Evolutionary conservation across 495 filamentous ascomycete species (phyloP), one percentile per base, ranked within the genome.

Genomic region (Letharia columbiana): DNA sequence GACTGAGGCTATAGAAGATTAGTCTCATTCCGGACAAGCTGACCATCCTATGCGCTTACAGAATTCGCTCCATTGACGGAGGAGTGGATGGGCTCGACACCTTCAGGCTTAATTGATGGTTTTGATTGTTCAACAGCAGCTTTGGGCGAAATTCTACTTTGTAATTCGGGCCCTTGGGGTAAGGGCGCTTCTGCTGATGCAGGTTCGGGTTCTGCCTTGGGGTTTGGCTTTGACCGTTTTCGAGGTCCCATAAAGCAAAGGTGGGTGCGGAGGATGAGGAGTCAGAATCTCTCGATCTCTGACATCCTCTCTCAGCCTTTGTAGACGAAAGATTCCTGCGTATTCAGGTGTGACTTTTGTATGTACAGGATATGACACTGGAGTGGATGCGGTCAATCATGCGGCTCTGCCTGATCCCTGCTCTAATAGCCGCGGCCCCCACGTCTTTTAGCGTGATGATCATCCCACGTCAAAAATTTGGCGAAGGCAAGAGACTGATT

Each of bases 191-290:
- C 60, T 74, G 71, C 44, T 74, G 73, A 61, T 31, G 15, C 40
- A n/a, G 45, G 18, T 72, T 77, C 77, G 69, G 63, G 75, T 70
- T 73, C 78, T 68, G 76, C 76, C 66, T 72, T 67, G 40, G 83
- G 81, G 69, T 83, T 86, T 67, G 79, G 82, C 77, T 84, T 87
- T 68, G 81, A 78, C 74, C 83, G 82, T 77, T 88, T 89, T 70
- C 86, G 82, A 74, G 85, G 80, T 72, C 80, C 82, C 86, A 82
- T 69, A 64, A 49, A 69, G 52, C 23, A 40, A 57, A 45, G 41
- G 17, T 0, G 40, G 18, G 45, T 13, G 44, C 33, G n/a, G 11
- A 37, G 4, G 33, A 31, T 9, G 44, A 39, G n/a, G 41, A 42
- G 13, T 9, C 28, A 33, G 28, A 11, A 54, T 13, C 3, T n/a